Evolutionary conservation across 495 filamentous ascomycete genomes (phyloP).

Genomic region (Cladorrhinum samala): DNA sequence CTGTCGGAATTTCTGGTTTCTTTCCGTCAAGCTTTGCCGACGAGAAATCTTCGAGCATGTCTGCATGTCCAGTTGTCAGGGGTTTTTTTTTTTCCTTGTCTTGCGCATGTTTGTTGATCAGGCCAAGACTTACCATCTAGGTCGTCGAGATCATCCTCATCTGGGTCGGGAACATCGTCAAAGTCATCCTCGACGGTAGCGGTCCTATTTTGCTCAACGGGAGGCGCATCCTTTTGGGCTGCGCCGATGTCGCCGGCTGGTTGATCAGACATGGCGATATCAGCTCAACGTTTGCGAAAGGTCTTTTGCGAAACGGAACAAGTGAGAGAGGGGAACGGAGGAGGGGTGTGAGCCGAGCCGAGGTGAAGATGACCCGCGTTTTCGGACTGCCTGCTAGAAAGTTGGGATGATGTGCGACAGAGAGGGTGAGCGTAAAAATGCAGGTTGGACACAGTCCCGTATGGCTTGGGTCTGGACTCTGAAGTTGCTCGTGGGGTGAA

Average conservation of each 20-base stretch:
- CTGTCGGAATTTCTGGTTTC: constrained; percentile 35
- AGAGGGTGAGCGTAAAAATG: not conserved
- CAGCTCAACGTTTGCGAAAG: too few relatives aligned
- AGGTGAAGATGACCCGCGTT: not conserved
- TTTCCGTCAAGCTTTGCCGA: constrained; percentile 46
- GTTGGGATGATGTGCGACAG: too few relatives aligned
- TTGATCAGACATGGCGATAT: not conserved
- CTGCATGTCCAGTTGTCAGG: too few relatives aligned
- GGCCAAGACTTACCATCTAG: constrained; percentile 60
- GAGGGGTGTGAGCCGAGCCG: not conserved
- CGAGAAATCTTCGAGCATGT: constrained; percentile 87
- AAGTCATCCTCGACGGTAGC: constrained; percentile 24
- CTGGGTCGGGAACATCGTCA: constrained; percentile 62
- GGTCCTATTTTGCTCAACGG: constrained; percentile 11
- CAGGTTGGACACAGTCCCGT: not conserved
- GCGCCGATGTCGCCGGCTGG: not conserved
- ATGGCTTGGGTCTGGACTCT: not conserved
- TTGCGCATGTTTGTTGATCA: not conserved
- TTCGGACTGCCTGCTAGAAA: too few relatives aligned
- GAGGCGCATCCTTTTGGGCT: not conserved
- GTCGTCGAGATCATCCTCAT: constrained; percentile 86
- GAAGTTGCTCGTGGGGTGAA: not conserved
- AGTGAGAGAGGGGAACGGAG: not conserved
- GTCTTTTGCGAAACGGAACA: not conserved
- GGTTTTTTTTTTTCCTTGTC: constrained; percentile 9